These are phyloP conservation scores for Alternaria triticimaculans DNA, from an alignment of 2,329 filamentous ascomycete species.

Conservation along the genomic window DNA sequence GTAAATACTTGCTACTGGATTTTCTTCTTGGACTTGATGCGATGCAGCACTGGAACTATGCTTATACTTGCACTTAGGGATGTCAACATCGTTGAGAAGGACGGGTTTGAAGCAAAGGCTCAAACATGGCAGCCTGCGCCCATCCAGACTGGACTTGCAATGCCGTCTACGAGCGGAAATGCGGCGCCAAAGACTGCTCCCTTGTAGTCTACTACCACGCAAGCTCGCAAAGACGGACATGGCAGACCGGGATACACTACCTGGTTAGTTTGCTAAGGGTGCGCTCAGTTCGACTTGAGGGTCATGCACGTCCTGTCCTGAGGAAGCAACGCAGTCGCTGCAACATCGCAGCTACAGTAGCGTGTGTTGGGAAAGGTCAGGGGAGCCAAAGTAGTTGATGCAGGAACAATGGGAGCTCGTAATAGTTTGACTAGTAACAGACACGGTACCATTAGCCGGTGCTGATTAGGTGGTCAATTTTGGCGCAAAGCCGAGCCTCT, in stretches of 20 bases:
- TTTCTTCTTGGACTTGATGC: background rate
- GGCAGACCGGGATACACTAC: background rate
- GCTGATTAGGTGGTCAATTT: background rate
- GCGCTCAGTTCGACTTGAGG: background rate
- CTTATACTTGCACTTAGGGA: background rate
- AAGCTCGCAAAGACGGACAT: background rate
- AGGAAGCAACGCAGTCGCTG: background rate
- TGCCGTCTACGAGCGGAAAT: background rate
- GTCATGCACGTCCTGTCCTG: background rate
- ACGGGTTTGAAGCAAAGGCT: background rate
- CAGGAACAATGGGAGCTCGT: background rate
- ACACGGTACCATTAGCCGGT: background rate
- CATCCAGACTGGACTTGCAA: background rate
- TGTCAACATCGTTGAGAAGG: background rate
- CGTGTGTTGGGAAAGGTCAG: background rate
- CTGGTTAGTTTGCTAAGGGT: background rate
- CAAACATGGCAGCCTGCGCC: background rate
- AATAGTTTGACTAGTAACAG: background rate
- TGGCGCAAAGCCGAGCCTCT: background rate
- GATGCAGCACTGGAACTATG: background rate
- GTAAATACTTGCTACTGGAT: conserved; percentile 28
- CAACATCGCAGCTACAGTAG: background rate
- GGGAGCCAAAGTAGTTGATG: background rate
- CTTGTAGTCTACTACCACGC: background rate
- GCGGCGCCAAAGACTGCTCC: background rate